Conservation (phyloP, 2,329 filamentous ascomycete genomes). For the Onygena corvina region DNA sequence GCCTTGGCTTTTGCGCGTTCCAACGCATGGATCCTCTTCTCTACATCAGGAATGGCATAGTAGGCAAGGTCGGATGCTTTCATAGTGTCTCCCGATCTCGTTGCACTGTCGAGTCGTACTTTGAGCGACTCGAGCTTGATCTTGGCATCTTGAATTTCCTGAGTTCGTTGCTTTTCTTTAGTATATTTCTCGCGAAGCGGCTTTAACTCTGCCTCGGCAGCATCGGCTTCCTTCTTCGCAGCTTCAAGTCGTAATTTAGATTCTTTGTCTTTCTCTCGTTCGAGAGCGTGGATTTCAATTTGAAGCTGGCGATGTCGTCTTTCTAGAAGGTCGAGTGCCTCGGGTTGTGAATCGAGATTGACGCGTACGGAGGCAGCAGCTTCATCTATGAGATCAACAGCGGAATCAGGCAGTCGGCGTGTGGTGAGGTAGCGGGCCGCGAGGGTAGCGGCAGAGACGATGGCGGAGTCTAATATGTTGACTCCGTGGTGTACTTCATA, state of each 20-base stretch:
- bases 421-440: conserved; percentile 88
- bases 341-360: conserved; percentile 88
- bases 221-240: conserved; percentile 81
- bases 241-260: conserved; percentile 70
- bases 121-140: conserved; percentile 85
- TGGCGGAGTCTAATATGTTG: conserved; percentile 84
- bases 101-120: conserved; percentile 87
- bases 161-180: conserved; percentile 78
- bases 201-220: conserved; percentile 83
- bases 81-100: conserved; percentile 68
- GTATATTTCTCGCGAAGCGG: conserved; percentile 93
- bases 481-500: conserved; percentile 98
- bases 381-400: conserved; percentile 92
- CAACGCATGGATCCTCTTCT: conserved; percentile 63
- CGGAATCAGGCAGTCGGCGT: conserved; percentile 84
- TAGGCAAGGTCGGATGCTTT: conserved; percentile 92
- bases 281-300: conserved; percentile 92
- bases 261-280: conserved; percentile 87
- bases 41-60: conserved; percentile 90
- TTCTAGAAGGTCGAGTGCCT: conserved; percentile 89
- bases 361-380: conserved; percentile 94
- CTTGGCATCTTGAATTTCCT: conserved; percentile 87
- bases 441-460: conserved; percentile 81
- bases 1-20: conserved; percentile 69
- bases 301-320: conserved; percentile 79